These are phyloP conservation scores for Lasiodiplodia gonubiensis DNA, from an alignment of 2,329 filamentous ascomycete genomes.

Conservation along the genomic window DNA sequence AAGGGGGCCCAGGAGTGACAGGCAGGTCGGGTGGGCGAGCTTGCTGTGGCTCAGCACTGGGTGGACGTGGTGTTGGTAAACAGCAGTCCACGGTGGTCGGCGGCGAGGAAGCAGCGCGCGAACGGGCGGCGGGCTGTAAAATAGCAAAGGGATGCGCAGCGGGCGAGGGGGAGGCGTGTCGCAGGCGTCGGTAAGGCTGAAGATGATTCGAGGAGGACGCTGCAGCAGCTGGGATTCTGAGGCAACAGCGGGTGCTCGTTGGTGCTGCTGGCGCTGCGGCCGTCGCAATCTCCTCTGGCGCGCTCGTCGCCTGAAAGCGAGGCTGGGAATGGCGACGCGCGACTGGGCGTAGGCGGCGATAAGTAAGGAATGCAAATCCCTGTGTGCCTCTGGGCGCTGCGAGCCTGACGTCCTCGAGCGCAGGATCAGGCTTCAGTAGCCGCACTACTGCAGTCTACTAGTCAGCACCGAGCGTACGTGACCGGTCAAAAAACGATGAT, in stretches of 20 bases:
- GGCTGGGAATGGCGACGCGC: constrained; percentile 19
- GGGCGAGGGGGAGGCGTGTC: constrained; percentile 12
- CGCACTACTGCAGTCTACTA: constrained; percentile 29
- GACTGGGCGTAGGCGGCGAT: constrained; percentile 14
- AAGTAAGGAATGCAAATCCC: constrained; percentile 27
- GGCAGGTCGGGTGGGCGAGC: constrained; percentile 6
- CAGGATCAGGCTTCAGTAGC: constrained; percentile 20
- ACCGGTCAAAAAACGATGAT: constrained; percentile 27
- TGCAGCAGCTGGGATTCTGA: constrained; percentile 12
- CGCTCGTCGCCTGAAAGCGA: constrained; percentile 23
- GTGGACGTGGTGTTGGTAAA: constrained; percentile 27
- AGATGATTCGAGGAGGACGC: constrained; percentile 22
- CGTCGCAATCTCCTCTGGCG: constrained; percentile 24
- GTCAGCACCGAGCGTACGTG: constrained; percentile 20
- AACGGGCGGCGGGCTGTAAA: constrained; percentile 3
- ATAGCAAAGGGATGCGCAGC: constrained; percentile 12
- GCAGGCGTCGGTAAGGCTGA: constrained; percentile 29
- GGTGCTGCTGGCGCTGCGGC: constrained; percentile 22
- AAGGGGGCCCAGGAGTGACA: constrained; percentile 36
- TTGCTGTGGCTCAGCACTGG: constrained; percentile 22
- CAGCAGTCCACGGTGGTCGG: neutral
- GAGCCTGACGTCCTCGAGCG: constrained; percentile 13
- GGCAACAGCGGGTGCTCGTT: constrained; percentile 14
- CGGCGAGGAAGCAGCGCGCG: constrained; percentile 3
- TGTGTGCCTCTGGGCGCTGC: constrained; percentile 13